A percentile compares a stretch with the other conserved stretches of the same genome.
Evolutionary conservation across 1,139 yeast species (phyloP).

Genomic region (Yamadazyma sp.): DNA sequence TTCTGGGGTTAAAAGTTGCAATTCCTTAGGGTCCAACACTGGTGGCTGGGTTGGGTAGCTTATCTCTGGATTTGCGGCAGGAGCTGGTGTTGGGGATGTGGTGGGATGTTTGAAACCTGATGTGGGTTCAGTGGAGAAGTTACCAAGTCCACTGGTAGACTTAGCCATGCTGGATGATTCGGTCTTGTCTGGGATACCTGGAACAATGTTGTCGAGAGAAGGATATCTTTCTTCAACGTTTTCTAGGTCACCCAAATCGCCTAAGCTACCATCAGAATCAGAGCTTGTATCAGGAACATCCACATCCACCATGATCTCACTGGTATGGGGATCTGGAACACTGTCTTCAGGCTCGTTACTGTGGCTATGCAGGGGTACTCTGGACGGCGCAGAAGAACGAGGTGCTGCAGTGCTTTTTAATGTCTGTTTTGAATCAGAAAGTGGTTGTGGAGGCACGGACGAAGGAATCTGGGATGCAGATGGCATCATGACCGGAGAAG

Average conservation of each 20-base stretch:
- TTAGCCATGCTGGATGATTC: neutral
- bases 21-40: constrained; percentile 17
- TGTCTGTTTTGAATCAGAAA: neutral
- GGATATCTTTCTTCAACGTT: constrained; percentile 47
- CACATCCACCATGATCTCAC: neutral
- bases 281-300: neutral
- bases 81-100: neutral
- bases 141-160: neutral
- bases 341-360: neutral
- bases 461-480: neutral
- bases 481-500: neutral
- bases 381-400: neutral
- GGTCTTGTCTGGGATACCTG: constrained; percentile 6
- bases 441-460: neutral
- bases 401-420: neutral
- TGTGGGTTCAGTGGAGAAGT: neutral
- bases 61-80: neutral
- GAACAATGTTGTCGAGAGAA: constrained; percentile 37
- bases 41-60: constrained; percentile 20
- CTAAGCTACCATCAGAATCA: constrained; percentile 20
- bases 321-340: neutral
- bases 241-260: constrained; percentile 33
- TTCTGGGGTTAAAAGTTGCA: constrained; percentile 21
- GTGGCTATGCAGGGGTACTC: neutral
- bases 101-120: neutral